Evolutionary conservation across 192 early-diverging fungal species (phyloP), one percentile per base, ranked within the genome.

Genomic region (Coemansia reversa): DNA sequence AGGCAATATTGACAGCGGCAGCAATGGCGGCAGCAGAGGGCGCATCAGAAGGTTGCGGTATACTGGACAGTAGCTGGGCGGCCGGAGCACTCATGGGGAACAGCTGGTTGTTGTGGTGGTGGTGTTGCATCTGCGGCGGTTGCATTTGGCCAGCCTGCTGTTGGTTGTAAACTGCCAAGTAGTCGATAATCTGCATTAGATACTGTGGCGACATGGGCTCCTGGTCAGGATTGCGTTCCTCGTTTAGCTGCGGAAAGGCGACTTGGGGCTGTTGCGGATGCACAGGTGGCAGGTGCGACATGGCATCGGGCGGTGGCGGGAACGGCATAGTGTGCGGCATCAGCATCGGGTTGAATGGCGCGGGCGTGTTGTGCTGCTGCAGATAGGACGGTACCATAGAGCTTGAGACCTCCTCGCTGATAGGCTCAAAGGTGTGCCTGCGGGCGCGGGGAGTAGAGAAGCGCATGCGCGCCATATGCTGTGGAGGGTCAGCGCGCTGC

Each of bases 141-240:
- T 62, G 50, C 11, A 19, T 54, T 32, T 55, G 65, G 28, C 55
- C 45, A 19, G 29, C 47, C 30, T 47, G 60, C 56, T 53, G 61
- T 47, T 70, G 63, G 58, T 71, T 70, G 65, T 65, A 80, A 16
- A 55, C 58, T 1, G 77, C 67, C 16, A 80, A 58, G 33, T 80
- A 80, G 72, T 80, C 77, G 42, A 80, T 80, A 62, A 80, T 55
- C 68, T 80, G 77, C 68, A 80, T 70, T n/a, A 80, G 42, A 39
- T 71, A 69, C 62, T 80, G 71, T 65, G 63, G 72, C 51, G 70
- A 70, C 47, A 69, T 62, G 45, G 62, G 66, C 27, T 72, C 69
- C 8, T 58, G 12, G 25, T 65, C 64, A 4, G 16, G 57, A 51
- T 65, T 54, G 29, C 28, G 56, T 24, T 79, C 70, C 28, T 79